A percentile compares a stretch with the other conserved stretches of the same genome.
These are phyloP conservation scores for Trichoderma afroharzianum DNA, from an alignment of 2,329 filamentous ascomycete genomes.

Conservation along the genomic window DNA sequence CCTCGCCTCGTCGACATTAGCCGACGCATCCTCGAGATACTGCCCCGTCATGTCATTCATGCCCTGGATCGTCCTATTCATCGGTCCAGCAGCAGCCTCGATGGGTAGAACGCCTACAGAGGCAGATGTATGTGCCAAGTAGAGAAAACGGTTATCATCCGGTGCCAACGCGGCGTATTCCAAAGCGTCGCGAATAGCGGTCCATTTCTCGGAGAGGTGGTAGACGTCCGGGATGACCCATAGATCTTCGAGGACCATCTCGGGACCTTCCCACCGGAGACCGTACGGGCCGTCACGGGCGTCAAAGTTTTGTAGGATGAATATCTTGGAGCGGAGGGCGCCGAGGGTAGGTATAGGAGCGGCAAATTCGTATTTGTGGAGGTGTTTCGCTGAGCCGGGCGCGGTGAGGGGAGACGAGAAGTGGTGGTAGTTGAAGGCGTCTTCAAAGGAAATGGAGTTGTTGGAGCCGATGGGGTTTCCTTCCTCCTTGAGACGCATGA, in stretches of 20 bases:
- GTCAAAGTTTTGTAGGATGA: conserved; percentile 48
- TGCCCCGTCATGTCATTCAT: conserved; percentile 49
- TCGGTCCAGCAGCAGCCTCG: conserved; percentile 47
- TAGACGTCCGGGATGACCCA: conserved; percentile 43
- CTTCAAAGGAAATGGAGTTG: conserved; percentile 41
- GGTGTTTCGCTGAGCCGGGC: conserved; percentile 33
- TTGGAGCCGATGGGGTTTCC: conserved; percentile 34
- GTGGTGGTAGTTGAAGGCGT: conserved; percentile 42
- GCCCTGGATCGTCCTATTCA: conserved; percentile 39
- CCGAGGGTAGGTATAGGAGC: conserved; percentile 42
- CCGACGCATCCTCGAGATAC: conserved; percentile 37
- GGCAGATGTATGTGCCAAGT: conserved; percentile 46
- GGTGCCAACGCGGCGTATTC: conserved; percentile 33
- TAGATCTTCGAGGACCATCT: conserved; percentile 45
- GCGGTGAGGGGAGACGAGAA: conserved; percentile 33
- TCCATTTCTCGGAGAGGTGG: conserved; percentile 46
- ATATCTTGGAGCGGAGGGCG: conserved; percentile 42
- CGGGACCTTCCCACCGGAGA: conserved; percentile 41
- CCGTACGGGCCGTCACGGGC: conserved; percentile 35
- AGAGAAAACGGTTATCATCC: conserved; percentile 37
- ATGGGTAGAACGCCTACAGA: conserved; percentile 48
- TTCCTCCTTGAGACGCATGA: conserved; percentile 51
- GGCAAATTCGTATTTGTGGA: conserved; percentile 33
- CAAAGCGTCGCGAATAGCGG: conserved; percentile 40
- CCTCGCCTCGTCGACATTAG: conserved; percentile 27